Evolutionary conservation across 2,329 filamentous ascomycete genomes (phyloP).

Genomic region (Ascochyta lentis): DNA sequence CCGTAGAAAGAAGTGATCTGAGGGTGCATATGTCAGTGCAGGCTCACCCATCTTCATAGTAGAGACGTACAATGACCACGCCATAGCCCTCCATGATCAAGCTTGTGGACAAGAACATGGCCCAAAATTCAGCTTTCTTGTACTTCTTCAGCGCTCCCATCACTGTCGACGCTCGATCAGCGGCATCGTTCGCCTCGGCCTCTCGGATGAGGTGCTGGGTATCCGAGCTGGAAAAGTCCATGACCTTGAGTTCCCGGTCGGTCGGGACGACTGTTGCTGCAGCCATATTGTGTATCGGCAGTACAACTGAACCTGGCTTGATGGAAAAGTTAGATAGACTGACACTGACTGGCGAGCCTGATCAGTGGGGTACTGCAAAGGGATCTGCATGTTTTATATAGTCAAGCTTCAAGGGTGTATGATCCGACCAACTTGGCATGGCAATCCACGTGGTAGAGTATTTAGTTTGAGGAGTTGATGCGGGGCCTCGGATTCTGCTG

Average conservation of each 20-base stretch:
- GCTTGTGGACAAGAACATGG: slow-evolving; percentile 6
- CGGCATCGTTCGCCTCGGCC: slow-evolving; percentile 3
- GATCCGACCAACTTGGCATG: too few species aligned
- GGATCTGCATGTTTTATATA: too few species aligned
- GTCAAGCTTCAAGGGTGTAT: too few species aligned
- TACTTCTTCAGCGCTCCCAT: slow-evolving; percentile 2
- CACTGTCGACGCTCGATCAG: slow-evolving; percentile 1
- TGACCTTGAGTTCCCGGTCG: slow-evolving; percentile 3
- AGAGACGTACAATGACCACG: neutral
- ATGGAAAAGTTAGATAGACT: too few species aligned
- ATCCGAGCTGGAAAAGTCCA: neutral
- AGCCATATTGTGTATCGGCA: neutral
- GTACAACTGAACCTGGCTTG: too few species aligned
- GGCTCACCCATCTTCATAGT: neutral
- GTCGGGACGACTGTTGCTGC: neutral
- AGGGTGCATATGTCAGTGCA: neutral
- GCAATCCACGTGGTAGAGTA: too few species aligned
- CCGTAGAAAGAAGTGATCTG: slow-evolving; percentile 4
- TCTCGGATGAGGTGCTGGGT: slow-evolving; percentile 5
- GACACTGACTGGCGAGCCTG: too few species aligned
- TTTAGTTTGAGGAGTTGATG: too few species aligned
- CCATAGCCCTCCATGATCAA: slow-evolving; percentile 7
- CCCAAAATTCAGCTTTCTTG: slow-evolving; percentile 5
- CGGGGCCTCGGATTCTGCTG: too few species aligned
- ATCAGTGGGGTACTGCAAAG: too few species aligned